Evolutionary conservation across 2,329 filamentous ascomycete genomes (phyloP), one percentile per base, ranked within the genome.

Genomic region (Catunica adiposa): DNA sequence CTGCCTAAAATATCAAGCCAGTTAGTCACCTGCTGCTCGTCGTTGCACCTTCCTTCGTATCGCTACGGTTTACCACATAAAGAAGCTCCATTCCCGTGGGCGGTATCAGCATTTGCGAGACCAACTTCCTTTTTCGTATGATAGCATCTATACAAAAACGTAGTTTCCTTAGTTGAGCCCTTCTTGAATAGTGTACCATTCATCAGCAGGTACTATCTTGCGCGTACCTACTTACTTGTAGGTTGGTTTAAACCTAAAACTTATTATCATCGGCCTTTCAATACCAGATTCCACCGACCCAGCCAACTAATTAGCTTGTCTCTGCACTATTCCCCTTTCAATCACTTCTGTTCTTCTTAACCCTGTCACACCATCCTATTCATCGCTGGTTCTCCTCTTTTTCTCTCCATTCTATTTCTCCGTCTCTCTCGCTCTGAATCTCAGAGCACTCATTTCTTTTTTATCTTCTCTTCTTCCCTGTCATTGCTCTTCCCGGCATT

Each of bases 371-470:
- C 50, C 44, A 31, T 34, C 15, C 25, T 23, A n/a, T 50, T 17
- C 25, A 14, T 25, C 29, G 14, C 29, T 26, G 11, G n/a, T 20
- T 55, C 53, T 55, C 40, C 42, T 53, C 51, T 53, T 44, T 55
- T 48, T 37, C 20, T 42, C 53, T 22, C 11, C 40, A 44, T 44
- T 44, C 20, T n/a, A 22, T 7, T n/a, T n/a, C 5, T n/a, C 40
- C 20, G 11, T 44, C 40, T 17, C 40, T 42, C 40, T 17, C 8
- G 26, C 11, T 25, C 46, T 50, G 15, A 44, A 31, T 31, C 31
- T 46, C 53, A 17, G n/a, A 15, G 17, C 29, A 2, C 46, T 26
- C 23, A 7, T 52, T 52, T 44, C 31, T 50, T 42, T 44, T 44
- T 44, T 44, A 44, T 44, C 20, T 44, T 22, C 40, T n/a, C 40